Evolutionary conservation across 202 grass and related monocot species (phyloP).

Genomic region (Brachypodium distachyon): DNA sequence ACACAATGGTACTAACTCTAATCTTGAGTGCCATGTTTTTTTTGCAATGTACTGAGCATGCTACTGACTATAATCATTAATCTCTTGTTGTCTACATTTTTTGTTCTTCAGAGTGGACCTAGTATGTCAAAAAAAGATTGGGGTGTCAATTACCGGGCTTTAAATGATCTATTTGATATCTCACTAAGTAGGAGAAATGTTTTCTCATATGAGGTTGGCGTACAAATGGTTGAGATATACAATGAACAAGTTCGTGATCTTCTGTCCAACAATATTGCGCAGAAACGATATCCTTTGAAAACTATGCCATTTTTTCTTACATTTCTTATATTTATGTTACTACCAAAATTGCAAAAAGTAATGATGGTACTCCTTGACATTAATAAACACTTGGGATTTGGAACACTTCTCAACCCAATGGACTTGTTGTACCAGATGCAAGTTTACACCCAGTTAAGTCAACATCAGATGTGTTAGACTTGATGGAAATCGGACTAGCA

Average conservation of each 20-base stretch:
- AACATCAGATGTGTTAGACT: constrained; percentile 81
- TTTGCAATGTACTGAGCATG: background rate
- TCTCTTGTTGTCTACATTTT: background rate
- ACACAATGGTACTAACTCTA: constrained; percentile 69
- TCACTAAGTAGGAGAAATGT: constrained; percentile 80
- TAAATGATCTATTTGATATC: constrained; percentile 94
- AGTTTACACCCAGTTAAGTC: constrained; percentile 77
- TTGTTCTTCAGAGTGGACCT: constrained; percentile 70
- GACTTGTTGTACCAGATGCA: constrained; percentile 85
- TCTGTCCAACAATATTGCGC: constrained; percentile 80
- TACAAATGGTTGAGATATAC: constrained; percentile 99
- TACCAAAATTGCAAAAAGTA: background rate
- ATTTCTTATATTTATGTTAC: background rate
- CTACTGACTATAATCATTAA: constrained; percentile 5
- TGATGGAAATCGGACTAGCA: constrained; percentile 94
- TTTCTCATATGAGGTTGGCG: constrained; percentile 83
- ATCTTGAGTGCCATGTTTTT: background rate
- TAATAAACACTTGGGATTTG: constrained; percentile 80
- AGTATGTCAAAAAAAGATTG: constrained; percentile 77
- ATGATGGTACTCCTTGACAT: constrained; percentile 29
- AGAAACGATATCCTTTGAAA: constrained; percentile 89
- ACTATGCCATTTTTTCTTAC: background rate
- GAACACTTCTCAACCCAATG: constrained; percentile 94
- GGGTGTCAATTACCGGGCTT: constrained; percentile 94
- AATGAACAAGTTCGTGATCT: constrained; percentile 99